These are phyloP conservation scores for Phytophthora boehmeriae DNA, from an alignment of 352 stramenopile species.

Conservation along the genomic window DNA sequence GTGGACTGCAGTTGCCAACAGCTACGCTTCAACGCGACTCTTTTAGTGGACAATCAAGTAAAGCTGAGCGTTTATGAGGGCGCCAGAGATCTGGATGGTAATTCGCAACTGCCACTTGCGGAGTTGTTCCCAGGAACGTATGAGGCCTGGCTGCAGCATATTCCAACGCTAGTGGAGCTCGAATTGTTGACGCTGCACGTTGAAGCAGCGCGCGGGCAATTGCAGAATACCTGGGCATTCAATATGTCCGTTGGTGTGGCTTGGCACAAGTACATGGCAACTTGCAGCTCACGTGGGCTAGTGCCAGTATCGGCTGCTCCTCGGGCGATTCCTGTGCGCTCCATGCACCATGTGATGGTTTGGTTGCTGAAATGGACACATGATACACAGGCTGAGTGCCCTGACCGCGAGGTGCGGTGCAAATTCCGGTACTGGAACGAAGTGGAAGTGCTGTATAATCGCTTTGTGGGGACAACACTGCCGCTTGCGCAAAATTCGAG, in stretches of 20 bases:
- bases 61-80: conserved; percentile 9
- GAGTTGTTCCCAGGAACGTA: conserved; percentile 35
- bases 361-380: conserved; percentile 51
- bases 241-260: conserved; percentile 40
- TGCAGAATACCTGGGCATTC: conserved; percentile 17
- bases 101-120: conserved; percentile 8
- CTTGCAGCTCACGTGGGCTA: conserved; percentile 7
- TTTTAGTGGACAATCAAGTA: conserved; percentile 17
- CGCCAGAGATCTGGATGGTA: conserved; percentile 1
- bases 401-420: conserved; percentile 25
- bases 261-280: conserved; percentile 39
- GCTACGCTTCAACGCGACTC: conserved; percentile 11
- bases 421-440: conserved; percentile 57
- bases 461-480: conserved; percentile 25
- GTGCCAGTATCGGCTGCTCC: conserved; percentile 14
- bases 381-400: conserved; percentile 1
- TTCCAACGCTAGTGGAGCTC: conserved; percentile 27
- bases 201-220: conserved; percentile 8
- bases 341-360: conserved; percentile 61
- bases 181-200: conserved; percentile 49
- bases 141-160: conserved; percentile 14
- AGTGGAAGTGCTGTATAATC: conserved; percentile 52
- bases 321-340: conserved; percentile 7
- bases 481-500: conserved; percentile 12
- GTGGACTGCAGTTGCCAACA: background rate